These are phyloP conservation scores for Adansonia madagascariensis DNA, from an alignment of 441 rosid genomes.

Conservation along the genomic window DNA sequence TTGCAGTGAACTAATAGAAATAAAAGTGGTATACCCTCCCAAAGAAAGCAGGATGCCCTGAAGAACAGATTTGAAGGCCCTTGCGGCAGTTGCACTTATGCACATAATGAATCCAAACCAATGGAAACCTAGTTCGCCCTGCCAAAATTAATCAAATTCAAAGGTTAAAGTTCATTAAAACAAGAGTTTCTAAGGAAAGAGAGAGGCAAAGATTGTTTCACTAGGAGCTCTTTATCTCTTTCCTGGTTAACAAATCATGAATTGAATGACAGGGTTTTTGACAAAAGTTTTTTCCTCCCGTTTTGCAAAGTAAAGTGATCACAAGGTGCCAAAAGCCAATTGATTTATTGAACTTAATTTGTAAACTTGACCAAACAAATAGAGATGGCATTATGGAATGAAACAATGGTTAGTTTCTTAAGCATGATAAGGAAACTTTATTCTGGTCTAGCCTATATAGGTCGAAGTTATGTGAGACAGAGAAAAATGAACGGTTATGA, in stretches of 20 bases:
- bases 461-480: neutral
- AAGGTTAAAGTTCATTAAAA: neutral
- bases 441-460: neutral
- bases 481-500: neutral
- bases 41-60: constrained; percentile 95
- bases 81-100: constrained; percentile 90
- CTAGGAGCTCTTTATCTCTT: constrained; percentile 2
- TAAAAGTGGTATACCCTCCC: constrained; percentile 63
- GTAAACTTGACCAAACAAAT: constrained; percentile 13
- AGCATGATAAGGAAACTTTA: neutral
- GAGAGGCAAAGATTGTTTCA: neutral
- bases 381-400: neutral
- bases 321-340: neutral
- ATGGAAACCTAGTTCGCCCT: constrained; percentile 98
- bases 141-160: constrained; percentile 19
- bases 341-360: neutral
- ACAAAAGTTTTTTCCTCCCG: neutral
- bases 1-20: constrained; percentile 11
- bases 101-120: constrained; percentile 95
- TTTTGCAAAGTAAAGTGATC: neutral
- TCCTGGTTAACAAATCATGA: neutral
- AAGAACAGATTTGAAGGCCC: constrained; percentile 96
- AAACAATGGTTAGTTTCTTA: neutral
- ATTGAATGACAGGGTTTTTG: neutral
- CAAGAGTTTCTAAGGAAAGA: neutral